phyloP scores from a whole-genome alignment of 495 filamentous ascomycete species.

The Penicillium paradoxum region DNA sequence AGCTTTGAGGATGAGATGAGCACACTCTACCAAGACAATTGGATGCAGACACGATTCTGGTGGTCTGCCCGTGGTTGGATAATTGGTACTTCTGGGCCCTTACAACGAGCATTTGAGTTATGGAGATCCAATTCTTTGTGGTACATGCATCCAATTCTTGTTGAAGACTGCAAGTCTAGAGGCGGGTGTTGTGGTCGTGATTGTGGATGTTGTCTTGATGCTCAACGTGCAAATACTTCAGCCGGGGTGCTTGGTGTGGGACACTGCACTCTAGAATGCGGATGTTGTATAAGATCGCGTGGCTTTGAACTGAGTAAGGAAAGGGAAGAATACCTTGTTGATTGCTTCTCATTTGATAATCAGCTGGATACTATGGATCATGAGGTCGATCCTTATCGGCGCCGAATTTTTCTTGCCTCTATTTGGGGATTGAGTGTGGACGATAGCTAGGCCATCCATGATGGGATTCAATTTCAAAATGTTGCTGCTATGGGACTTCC shows the following conservation, averaged over 20 bases:
- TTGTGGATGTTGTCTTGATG: constrained; percentile 11
- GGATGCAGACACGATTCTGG: background rate
- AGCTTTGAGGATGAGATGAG: background rate
- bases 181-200: constrained; percentile 9
- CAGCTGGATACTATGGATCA: background rate
- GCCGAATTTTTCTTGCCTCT: background rate
- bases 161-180: constrained; percentile 10
- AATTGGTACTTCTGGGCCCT: background rate
- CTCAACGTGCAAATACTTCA: constrained; percentile 8
- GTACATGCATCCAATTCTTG: constrained; percentile 10
- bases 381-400: background rate
- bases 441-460: background rate
- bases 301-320: background rate
- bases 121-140: constrained; percentile 9
- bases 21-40: background rate
- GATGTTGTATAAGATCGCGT: constrained; percentile 3
- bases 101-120: constrained; percentile 6
- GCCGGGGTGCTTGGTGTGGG: constrained; percentile 6
- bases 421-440: background rate
- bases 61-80: background rate
- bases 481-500: background rate
- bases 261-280: constrained; percentile 6
- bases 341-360: background rate
- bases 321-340: background rate
- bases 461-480: background rate